Base-by-base conservation (phyloP, 805 yeast species). In the Aciculoconidium aculeatum region DNA sequence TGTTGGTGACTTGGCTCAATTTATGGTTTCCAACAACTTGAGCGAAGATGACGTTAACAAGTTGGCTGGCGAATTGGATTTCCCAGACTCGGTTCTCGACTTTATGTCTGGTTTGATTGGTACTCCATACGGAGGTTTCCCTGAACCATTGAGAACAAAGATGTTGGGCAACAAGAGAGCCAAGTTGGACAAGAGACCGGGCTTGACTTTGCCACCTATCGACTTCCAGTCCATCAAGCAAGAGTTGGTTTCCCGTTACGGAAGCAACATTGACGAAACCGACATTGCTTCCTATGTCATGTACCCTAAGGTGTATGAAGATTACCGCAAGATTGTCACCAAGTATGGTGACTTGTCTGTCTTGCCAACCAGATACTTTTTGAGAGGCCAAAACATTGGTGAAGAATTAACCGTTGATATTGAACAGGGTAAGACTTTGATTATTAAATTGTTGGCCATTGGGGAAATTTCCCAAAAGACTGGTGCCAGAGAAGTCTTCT, bases 81-180 rank as follows among this genome's bases (percentile, higher is more conserved):
- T 92, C 95, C 99, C 98, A 40, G 96, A 83, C 54, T 90, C 97
- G 12, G 96, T 92, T 11, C 73, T 92, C 57, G 99, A 92, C 63
- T 92, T 92, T 76, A 87, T 92, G 74, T 95, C 92, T 70, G 99
- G 99, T 49, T 74, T 92, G 58, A 92, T 92, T 84, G 99, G 99
- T 56, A 92, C 92, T 44, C 99, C 99, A 52, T 86, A 85, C 56
- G 99, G 98, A 45, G 99, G 99, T 6, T 92, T 92, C 95, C 98
- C 99, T 36, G 99, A 92, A 66, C 98, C 99, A 21, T 71, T 92
- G 61, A 80, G 99, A 66, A 72, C 95, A 21, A 85, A 88, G 58
- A 74, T 92, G 40, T 76, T 92, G 52, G 77, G 78, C 50, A 94
- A 88, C 58, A 87, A 87, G 79, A 82, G 98, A 67, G 78, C 83